Base-by-base conservation (phyloP, 2,329 filamentous ascomycete species). In the Colletotrichum sp. region DNA sequence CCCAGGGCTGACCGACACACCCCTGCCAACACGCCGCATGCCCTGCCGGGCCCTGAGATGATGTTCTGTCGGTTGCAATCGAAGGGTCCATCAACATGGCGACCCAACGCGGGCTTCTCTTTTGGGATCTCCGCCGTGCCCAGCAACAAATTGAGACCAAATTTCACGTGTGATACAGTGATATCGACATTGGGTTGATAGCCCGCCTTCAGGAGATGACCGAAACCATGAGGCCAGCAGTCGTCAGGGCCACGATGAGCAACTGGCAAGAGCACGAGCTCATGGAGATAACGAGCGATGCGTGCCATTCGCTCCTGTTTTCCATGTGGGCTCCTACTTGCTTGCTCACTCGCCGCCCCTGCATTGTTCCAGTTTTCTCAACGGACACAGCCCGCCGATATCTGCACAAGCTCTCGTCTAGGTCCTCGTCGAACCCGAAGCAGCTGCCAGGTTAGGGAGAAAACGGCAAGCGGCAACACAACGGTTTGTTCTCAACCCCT, bases 371-470 rank as follows among this genome's bases (percentile, higher is more conserved):
- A 65, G 36, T 66, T 74, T 68, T 68, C 32, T 21, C 10, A 26
- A 67, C 30, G 28, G 65, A 67, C 65, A 67, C 65, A 67, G 65
- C 66, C 71, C 60, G 32, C 61, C 55, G 43, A 48, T 13, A 39
- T 65, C 67, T 30, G 60, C 26, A 48, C 43, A 26, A 39, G 34
- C 36, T 61, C 28, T 39, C 36, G 61, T 67, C 72, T 32, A 67
- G 67, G 68, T 67, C 68, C 52, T 74, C 52, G 67, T 71, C 63
- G 72, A 74, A 67, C 30, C 72, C 72, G 67, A 71, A 52, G 26
- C 52, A 32, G 34, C 34, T 74, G 72, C 32, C 48, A 36, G 67
- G 28, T 63, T 26, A 65, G 71, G 67, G 39, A 52, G 68, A 36
- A 61, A 71, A 65, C 67, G 67, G 67, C 15, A n/a, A 66, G n/a